These are phyloP conservation scores for Combretum micranthum DNA, from an alignment of 345 rosid genomes.

Conservation along the genomic window DNA sequence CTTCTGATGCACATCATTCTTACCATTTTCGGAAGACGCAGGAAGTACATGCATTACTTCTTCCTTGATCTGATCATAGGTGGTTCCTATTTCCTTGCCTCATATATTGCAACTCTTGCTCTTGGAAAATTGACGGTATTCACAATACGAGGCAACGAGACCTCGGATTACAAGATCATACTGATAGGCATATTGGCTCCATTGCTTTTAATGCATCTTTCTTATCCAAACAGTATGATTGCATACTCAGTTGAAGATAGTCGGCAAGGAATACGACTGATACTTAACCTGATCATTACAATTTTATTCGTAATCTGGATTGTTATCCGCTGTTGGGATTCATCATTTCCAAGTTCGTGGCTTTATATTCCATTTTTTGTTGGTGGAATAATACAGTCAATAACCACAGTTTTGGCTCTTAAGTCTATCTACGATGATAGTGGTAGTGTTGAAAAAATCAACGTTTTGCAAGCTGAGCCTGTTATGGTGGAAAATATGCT, in stretches of 20 bases:
- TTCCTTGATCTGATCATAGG: slow-evolving; percentile 2
- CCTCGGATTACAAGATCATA: background rate
- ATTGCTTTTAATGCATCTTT: slow-evolving; percentile 14
- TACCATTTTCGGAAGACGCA: slow-evolving; percentile 12
- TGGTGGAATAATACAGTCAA: slow-evolving; percentile 7
- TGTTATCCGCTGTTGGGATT: slow-evolving; percentile 13
- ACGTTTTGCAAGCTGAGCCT: background rate
- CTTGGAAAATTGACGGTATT: slow-evolving; percentile 15
- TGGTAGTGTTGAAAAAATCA: background rate
- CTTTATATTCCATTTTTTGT: slow-evolving; percentile 12
- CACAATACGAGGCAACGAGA: background rate
- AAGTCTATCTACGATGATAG: slow-evolving; percentile 9
- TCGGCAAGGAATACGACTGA: slow-evolving; percentile 11
- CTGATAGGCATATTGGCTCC: slow-evolving; percentile 16
- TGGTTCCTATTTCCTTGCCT: slow-evolving; percentile 12
- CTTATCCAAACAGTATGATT: slow-evolving; percentile 18
- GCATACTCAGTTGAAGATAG: slow-evolving; percentile 21
- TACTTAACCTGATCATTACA: slow-evolving; percentile 10
- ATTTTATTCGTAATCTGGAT: slow-evolving; percentile 1
- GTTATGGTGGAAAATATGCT: no score
- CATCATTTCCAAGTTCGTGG: slow-evolving; percentile 1
- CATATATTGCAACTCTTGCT: slow-evolving; percentile 11
- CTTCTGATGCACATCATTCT: slow-evolving; percentile 8
- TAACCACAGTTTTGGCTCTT: slow-evolving; percentile 13
- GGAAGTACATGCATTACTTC: slow-evolving; percentile 7